Percentiles rank a stretch among this genome's conserved stretches.
These are phyloP conservation scores for Mycosphaerella arachidis DNA, from an alignment of 2,329 filamentous ascomycete genomes.

Conservation along the genomic window DNA sequence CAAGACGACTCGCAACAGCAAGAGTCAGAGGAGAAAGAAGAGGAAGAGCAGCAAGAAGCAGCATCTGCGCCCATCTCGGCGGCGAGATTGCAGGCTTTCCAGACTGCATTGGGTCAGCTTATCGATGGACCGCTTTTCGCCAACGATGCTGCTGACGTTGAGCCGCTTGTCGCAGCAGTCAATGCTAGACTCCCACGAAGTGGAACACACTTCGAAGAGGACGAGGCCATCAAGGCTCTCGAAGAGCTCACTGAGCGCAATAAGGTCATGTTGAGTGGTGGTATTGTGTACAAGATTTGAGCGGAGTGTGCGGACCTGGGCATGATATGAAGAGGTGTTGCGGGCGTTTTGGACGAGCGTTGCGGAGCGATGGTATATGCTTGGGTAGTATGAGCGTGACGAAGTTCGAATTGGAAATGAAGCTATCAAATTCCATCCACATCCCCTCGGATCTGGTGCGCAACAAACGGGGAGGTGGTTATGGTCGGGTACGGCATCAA, in stretches of 20 bases:
- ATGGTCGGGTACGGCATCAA: neutral
- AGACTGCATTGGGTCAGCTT: conserved; percentile 73
- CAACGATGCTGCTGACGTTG: conserved; percentile 75
- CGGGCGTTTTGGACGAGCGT: neutral
- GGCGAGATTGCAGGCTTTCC: conserved; percentile 68
- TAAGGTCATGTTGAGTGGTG: conserved; percentile 70
- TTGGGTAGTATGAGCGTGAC: neutral
- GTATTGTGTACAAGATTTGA: conserved; percentile 49
- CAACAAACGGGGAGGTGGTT: too few relatives aligned
- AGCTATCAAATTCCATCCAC: too few relatives aligned
- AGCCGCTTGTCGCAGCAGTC: conserved; percentile 70
- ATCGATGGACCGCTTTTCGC: conserved; percentile 79
- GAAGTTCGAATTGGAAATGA: neutral
- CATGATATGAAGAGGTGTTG: neutral
- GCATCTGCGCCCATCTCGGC: conserved; percentile 51
- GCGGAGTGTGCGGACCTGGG: neutral
- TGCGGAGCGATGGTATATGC: neutral
- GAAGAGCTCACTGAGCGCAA: conserved; percentile 76
- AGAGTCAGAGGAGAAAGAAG: conserved; percentile 28
- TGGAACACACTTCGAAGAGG: conserved; percentile 57
- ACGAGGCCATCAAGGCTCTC: conserved; percentile 73
- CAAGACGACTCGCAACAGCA: conserved; percentile 48
- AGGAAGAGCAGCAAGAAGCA: conserved; percentile 32
- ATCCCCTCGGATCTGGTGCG: too few relatives aligned
- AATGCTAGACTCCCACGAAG: conserved; percentile 65